These are phyloP conservation scores for Dothistroma pini DNA, from an alignment of 2,329 filamentous ascomycete genomes.

Conservation along the genomic window DNA sequence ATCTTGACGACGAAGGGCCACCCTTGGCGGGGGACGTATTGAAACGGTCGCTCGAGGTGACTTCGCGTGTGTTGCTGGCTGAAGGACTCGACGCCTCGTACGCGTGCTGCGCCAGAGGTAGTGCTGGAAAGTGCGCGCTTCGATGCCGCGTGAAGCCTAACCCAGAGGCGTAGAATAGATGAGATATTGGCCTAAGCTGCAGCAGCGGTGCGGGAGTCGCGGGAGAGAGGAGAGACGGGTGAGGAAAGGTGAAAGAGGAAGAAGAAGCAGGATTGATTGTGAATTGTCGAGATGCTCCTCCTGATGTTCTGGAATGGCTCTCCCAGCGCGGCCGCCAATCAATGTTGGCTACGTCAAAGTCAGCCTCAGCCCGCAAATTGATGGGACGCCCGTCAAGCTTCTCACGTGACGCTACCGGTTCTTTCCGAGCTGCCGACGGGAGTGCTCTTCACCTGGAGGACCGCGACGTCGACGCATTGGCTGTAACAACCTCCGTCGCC, in stretches of 20 bases:
- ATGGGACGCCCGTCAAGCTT: neutral
- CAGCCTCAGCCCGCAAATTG: neutral
- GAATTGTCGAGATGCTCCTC: constrained; percentile 2
- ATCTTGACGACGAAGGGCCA: constrained; percentile 27
- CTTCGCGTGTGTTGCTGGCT: constrained; percentile 7
- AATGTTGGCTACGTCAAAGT: neutral
- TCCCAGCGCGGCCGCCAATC: neutral
- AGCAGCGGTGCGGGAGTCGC: constrained; percentile 13
- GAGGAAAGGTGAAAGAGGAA: constrained; percentile 1
- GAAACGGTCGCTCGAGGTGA: constrained; percentile 2
- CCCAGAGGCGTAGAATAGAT: constrained; percentile 8
- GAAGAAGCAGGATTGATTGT: constrained; percentile 4
- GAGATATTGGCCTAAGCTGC: constrained; percentile 18
- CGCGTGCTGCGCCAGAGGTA: constrained; percentile 17
- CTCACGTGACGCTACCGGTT: neutral
- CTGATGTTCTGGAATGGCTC: neutral
- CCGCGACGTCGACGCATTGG: constrained; percentile 8
- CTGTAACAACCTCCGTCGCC: constrained; percentile 1
- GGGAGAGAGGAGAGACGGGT: neutral
- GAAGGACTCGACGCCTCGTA: constrained; percentile 16
- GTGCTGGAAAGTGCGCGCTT: constrained; percentile 8
- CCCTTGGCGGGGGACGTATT: constrained; percentile 8
- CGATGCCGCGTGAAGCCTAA: constrained; percentile 5
- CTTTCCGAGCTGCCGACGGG: neutral
- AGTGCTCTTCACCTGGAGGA: neutral